Evolutionary conservation across 2,329 filamentous ascomycete species (phyloP), one percentile per base, ranked within the genome.

Genomic region (Zopfia rhizophila): DNA sequence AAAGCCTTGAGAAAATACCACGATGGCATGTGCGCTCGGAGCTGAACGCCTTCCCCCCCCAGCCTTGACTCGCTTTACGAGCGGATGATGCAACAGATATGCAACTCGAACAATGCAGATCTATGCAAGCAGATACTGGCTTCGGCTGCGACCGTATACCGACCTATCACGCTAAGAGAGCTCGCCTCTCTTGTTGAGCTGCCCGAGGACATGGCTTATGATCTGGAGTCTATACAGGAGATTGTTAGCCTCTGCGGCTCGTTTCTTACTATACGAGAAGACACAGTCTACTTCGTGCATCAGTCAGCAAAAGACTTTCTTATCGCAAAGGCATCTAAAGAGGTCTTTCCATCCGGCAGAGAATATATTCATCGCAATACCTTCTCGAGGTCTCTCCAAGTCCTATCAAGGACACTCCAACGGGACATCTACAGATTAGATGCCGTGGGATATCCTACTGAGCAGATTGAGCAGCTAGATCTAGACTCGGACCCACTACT

Each of bases 221-320:
- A 24, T 39, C 4, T 38, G 5, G 16, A 51, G 25, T 13, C 18
- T n/a, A 29, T 48, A 10, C 3, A 11, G n/a, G 37, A 46, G 19
- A 22, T 48, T 14, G 40, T 49, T 14, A 22, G 23, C 7, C 43
- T 17, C 11, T 55, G 51, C 17, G 71, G 72, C 16, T 78, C 71
- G 4, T 75, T 78, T 36, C 55, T 78, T 0, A 73, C 63, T 3
- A 13, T 75, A 19, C 62, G 57, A n/a, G 41, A 72, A 0, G 45
- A 27, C 1, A 48, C 21, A 0, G 31, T 78, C 5, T 69, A 60
- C 31, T 69, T 75, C 40, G 61, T 78, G 1, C 73, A 78, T 42
- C 69, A 74, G 41, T 77, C 75, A 2, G 76, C 73, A 0, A 75
- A 75, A 49, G 75, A 78, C n/a, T 75, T 63, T 49, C 42, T 79